Conservation (phyloP, 2,329 filamentous ascomycete species). For the Akanthomyces uredinophilus region DNA sequence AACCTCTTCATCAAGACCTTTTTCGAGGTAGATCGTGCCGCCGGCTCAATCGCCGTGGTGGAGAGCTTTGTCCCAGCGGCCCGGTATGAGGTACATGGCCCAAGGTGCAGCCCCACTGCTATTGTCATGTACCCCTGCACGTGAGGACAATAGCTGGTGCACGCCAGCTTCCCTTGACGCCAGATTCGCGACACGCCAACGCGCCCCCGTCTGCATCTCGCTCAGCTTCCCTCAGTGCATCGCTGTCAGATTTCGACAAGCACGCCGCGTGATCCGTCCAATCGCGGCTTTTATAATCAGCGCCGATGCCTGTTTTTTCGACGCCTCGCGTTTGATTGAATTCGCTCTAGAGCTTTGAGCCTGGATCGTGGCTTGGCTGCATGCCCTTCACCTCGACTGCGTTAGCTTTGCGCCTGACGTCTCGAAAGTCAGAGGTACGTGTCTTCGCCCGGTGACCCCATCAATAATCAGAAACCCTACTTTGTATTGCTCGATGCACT, state of each 20-base stretch:
- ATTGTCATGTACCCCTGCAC: constrained; percentile 9
- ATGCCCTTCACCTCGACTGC: not conserved
- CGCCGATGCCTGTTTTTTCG: constrained; percentile 5
- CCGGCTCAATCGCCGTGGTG: not conserved
- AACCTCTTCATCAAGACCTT: not conserved
- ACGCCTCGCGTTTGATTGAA: constrained; percentile 1
- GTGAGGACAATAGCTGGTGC: constrained; percentile 6
- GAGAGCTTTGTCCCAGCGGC: not conserved
- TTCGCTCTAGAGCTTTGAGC: not conserved
- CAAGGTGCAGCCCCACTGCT: not conserved
- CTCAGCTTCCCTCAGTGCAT: constrained; percentile 1
- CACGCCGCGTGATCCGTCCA: not conserved
- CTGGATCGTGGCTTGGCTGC: not conserved
- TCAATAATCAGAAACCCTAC: not conserved
- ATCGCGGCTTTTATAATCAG: not conserved
- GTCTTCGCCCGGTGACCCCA: not conserved
- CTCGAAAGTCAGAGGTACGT: not conserved
- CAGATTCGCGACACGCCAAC: constrained; percentile 15
- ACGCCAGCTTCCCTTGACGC: constrained; percentile 13
- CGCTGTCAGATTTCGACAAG: not conserved
- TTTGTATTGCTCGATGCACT: not conserved
- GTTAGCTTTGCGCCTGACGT: constrained; percentile 9
- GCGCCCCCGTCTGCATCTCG: constrained; percentile 10
- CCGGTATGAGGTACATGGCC: constrained; percentile 3
- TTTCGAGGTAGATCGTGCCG: not conserved